Conservation (phyloP, 768 basidiomycete species). For the Trametes cinnabarina region DNA sequence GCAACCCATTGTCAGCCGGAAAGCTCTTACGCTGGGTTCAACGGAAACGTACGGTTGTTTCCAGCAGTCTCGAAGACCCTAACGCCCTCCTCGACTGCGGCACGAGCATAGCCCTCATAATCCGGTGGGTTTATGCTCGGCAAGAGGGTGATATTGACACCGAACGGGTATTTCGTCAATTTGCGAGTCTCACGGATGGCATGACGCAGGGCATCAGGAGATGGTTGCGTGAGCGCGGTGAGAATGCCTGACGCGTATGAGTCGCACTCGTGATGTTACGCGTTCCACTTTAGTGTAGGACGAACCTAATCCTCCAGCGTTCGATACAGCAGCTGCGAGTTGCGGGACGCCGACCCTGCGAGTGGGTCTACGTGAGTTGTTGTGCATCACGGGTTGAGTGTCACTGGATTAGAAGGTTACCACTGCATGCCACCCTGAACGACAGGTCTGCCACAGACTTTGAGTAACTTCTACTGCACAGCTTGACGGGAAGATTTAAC, state of each 20-base stretch:
- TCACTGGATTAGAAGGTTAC: conserved; percentile 38
- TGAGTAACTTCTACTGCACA: too few species aligned
- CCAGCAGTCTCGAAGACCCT: conserved; percentile 91
- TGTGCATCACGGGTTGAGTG: neutral
- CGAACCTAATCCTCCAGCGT: conserved; percentile 78
- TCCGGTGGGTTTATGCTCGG: conserved; percentile 90
- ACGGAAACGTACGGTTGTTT: conserved; percentile 67
- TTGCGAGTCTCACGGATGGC: conserved; percentile 78
- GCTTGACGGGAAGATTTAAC: conserved; percentile 17
- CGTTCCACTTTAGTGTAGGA: neutral
- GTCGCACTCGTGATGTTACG: neutral
- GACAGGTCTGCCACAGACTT: conserved; percentile 52
- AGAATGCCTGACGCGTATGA: conserved; percentile 55
- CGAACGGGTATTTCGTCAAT: conserved; percentile 73
- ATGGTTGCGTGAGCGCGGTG: conserved; percentile 87
- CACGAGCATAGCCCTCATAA: conserved; percentile 80
- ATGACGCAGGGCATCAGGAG: conserved; percentile 71
- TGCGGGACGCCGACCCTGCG: conserved; percentile 75
- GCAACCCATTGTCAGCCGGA: neutral
- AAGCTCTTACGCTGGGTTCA: neutral
- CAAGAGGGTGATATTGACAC: conserved; percentile 83
- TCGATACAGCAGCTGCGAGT: conserved; percentile 74
- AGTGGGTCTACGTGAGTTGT: neutral
- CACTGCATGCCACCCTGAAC: conserved; percentile 94
- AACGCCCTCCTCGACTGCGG: conserved; percentile 85